Conservation (phyloP, 139 green algal genomes). For the Astrephomene gubernaculifera region DNA sequence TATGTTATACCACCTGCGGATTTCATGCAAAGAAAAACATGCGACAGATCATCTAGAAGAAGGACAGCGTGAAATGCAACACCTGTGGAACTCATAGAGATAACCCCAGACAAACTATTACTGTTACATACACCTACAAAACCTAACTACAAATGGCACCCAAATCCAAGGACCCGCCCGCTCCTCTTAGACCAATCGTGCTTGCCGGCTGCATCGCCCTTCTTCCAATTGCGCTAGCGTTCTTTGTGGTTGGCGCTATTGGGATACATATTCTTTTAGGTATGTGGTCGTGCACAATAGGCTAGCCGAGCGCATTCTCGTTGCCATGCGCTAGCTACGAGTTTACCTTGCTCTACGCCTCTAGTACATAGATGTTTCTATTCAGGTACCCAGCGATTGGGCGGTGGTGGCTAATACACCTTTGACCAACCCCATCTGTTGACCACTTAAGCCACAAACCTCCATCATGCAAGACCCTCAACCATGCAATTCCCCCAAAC, state of each 20-base stretch:
- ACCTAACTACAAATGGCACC: neutral
- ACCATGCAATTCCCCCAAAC: neutral
- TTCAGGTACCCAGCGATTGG: neutral
- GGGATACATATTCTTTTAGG: slow-evolving; percentile 42
- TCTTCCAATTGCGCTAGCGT: slow-evolving; percentile 11
- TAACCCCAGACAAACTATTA: no score
- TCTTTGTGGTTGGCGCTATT: slow-evolving; percentile 23
- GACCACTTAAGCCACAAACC: neutral
- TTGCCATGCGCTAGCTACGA: no score
- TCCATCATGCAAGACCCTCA: neutral
- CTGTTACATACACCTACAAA: no score
- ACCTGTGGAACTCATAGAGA: no score
- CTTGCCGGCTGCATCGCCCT: neutral
- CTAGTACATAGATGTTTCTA: neutral
- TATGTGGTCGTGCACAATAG: slow-evolving; percentile 6
- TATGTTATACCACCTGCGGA: no score
- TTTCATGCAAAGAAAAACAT: no score
- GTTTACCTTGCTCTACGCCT: neutral
- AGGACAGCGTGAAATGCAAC: no score
- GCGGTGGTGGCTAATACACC: neutral
- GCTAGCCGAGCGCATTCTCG: no score
- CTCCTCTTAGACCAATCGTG: neutral
- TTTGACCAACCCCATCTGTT: neutral
- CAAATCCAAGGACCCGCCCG: neutral
- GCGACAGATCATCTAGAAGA: neutral